A percentile compares a stretch with the other conserved stretches of the same genome.
These are phyloP conservation scores for Pythium apleroticum DNA, from an alignment of 352 stramenopile genomes.

Conservation along the genomic window DNA sequence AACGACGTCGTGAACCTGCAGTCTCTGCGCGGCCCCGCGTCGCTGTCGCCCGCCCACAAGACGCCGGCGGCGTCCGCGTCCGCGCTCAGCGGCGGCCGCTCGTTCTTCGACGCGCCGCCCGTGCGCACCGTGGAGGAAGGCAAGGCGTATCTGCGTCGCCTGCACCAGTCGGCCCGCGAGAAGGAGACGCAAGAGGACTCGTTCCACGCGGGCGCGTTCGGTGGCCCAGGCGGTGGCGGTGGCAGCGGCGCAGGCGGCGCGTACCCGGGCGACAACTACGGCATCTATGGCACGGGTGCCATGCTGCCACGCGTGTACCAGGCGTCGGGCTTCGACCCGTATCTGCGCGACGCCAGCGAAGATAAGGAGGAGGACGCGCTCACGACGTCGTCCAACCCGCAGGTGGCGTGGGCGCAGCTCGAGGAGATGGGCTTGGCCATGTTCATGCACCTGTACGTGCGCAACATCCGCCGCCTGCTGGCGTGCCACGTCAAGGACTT, in stretches of 20 bases:
- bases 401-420: conserved; percentile 73
- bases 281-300: conserved; percentile 68
- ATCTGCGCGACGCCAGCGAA: conserved; percentile 52
- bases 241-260: conserved; percentile 29
- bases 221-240: conserved; percentile 32
- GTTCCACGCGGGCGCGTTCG: conserved; percentile 37
- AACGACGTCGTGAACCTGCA: conserved; percentile 61
- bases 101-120: conserved; percentile 68
- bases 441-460: conserved; percentile 88
- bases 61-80: conserved; percentile 16
- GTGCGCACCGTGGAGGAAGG: conserved; percentile 74
- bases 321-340: conserved; percentile 78
- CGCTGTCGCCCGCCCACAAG: conserved; percentile 48
- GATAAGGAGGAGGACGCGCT: conserved; percentile 74
- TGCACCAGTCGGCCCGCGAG: conserved; percentile 47
- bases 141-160: conserved; percentile 65
- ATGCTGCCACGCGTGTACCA: conserved; percentile 81
- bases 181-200: conserved; percentile 58
- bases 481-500: conserved; percentile 86
- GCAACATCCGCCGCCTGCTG: conserved; percentile 77
- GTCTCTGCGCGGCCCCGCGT: conserved; percentile 34
- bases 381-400: conserved; percentile 67
- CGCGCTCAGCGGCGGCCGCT: conserved; percentile 30
- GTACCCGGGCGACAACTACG: conserved; percentile 51
- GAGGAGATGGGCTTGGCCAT: conserved; percentile 77